Percentiles rank a stretch among this genome's conserved stretches.
phyloP scores from a whole-genome alignment of 2,329 filamentous ascomycete species.

The Epichloe bromicola region DNA sequence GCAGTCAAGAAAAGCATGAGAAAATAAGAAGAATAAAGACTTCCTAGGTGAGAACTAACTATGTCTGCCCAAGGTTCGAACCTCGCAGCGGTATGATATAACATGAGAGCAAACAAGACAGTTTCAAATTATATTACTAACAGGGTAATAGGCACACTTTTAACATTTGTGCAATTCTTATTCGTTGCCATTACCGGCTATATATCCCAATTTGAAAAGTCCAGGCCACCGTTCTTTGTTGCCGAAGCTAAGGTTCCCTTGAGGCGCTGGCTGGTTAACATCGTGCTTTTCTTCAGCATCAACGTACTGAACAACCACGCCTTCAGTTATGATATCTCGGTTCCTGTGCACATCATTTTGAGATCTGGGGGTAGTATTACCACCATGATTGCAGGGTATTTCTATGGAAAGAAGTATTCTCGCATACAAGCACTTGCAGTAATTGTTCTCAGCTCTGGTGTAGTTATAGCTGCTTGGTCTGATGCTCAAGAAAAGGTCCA shows the following conservation, averaged over 20 bases:
- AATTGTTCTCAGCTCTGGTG: conserved; percentile 68
- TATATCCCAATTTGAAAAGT: conserved; percentile 58
- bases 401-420: conserved; percentile 78
- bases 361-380: conserved; percentile 95
- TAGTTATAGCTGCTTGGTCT: conserved; percentile 78
- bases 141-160: conserved; percentile 51
- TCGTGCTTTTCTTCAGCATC: conserved; percentile 80
- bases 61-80: conserved; percentile 47
- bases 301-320: conserved; percentile 97
- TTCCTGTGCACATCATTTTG: conserved; percentile 93
- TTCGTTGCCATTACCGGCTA: conserved; percentile 71
- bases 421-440: conserved; percentile 71
- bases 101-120: neutral
- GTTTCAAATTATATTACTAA: conserved; percentile 2
- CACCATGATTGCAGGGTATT: conserved; percentile 79
- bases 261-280: conserved; percentile 75
- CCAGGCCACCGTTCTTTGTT: conserved; percentile 57
- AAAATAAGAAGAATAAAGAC: neutral
- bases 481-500: conserved; percentile 73
- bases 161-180: conserved; percentile 81
- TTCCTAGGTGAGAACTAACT: neutral
- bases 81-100: conserved; percentile 57
- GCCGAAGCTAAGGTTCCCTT: conserved; percentile 70
- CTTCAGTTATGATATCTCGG: conserved; percentile 92
- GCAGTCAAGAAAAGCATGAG: conserved; percentile 16